A percentile compares a stretch with the other conserved stretches of the same genome.
Evolutionary conservation across 1,284 basidiomycete genomes (phyloP).

Genomic region (Heimioporus retisporus): DNA sequence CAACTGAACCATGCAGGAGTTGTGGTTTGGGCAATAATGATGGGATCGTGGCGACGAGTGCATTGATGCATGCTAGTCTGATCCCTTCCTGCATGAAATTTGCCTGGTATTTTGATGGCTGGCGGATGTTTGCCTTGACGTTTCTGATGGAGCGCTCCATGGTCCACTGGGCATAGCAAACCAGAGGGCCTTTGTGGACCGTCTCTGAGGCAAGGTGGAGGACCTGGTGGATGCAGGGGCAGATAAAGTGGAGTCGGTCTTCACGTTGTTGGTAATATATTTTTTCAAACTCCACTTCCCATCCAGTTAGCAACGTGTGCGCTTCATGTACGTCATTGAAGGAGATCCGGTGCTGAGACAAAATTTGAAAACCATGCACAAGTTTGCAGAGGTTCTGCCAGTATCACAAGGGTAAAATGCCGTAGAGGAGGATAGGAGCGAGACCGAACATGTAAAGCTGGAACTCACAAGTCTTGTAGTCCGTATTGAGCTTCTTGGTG

Average conservation of each 20-base stretch:
- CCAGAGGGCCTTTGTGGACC: constrained; percentile 7
- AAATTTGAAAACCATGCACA: background rate
- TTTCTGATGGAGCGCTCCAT: constrained; percentile 24
- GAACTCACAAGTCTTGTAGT: constrained; percentile 21
- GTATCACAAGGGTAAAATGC: background rate
- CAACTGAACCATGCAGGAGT: too few species aligned
- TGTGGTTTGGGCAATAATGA: too few species aligned
- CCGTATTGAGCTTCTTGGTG: background rate
- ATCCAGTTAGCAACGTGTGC: background rate
- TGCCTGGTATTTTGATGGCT: too few species aligned
- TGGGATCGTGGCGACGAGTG: too few species aligned
- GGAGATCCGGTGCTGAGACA: background rate
- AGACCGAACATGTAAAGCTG: background rate
- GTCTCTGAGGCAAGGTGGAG: background rate
- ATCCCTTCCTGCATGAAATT: too few species aligned
- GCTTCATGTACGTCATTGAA: background rate
- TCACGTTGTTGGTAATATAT: background rate
- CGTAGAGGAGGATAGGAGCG: background rate
- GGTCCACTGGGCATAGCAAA: constrained; percentile 26
- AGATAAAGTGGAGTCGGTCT: background rate
- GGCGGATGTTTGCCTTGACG: too few species aligned
- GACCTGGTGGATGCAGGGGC: background rate
- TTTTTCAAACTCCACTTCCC: background rate
- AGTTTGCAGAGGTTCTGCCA: too few species aligned
- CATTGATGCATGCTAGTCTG: too few species aligned